Evolutionary conservation across 2,329 filamentous ascomycete genomes (phyloP), one percentile per base, ranked within the genome.

Genomic region (Talaromyces sp.): DNA sequence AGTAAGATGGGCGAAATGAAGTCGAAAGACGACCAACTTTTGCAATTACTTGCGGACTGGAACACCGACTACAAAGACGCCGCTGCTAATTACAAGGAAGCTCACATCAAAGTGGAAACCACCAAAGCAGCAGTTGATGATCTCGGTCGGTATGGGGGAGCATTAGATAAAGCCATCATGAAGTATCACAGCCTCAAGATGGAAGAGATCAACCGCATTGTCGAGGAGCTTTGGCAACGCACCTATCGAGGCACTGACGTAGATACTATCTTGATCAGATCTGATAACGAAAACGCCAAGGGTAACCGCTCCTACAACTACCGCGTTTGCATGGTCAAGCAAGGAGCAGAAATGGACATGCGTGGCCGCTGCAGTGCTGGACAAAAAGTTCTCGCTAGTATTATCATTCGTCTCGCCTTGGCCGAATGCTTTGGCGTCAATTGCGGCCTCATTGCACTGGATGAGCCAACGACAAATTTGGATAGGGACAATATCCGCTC

Each of bases 291-390:
- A 74, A 86, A 84, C 54, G 82, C 82, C 44, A 85, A 86, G 62
- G 88, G 86, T 59, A 92, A 91, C 71, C 88, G 91, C 70, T 90
- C 83, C 66, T 98, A 98, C 83, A 98, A 99, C 78, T 99, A 99
- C 81, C 91, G 95, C 54, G 89, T 99, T 5, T 93, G 91, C 77
- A 99, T 99, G 95, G 87, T 96, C 69, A 99, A 99, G 80, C 89
- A 93, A 73, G 92, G 96, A 71, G 91, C 90, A 0, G 95, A 99
- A 77, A 96, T 99, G 92, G 95, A 99, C 79, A 99, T 99, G 95
- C 91, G 95, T 66, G 96, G 95, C 1, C 91, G 95, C 61, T 99
- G 95, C 82, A 96, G 91, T 68, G 95, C 95, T 1, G 95, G 95
- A 3, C 95, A 99, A 75, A 97, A 96, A 77, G 93, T 99, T 31